Conservation (phyloP, 768 basidiomycete species). For the Lentinula aciculospora region DNA sequence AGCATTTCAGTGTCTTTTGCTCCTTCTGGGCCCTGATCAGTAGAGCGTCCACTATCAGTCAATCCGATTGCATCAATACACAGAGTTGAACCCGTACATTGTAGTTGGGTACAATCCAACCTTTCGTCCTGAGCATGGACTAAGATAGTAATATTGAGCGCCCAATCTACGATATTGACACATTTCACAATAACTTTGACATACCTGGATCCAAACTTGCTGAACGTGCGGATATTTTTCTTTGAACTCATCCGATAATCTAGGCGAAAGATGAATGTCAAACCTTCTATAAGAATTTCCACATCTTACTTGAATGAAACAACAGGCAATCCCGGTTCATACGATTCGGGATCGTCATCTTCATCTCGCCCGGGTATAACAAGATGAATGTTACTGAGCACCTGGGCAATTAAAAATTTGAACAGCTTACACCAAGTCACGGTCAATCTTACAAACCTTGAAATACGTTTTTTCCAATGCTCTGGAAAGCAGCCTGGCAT, state of each 20-base stretch:
- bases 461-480: conserved; percentile 50
- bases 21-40: conserved; percentile 38
- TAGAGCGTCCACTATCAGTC: too few relatives aligned
- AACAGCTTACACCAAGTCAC: not conserved
- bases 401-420: conserved; percentile 18
- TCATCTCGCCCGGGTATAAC: conserved; percentile 17
- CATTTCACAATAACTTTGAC: not conserved
- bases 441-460: conserved; percentile 21
- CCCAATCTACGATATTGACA: not conserved
- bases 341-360: conserved; percentile 38
- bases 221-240: conserved; percentile 46
- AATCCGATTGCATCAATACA: not conserved
- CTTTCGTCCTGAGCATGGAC: conserved; percentile 40
- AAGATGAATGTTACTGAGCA: conserved; percentile 46
- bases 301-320: conserved; percentile 44
- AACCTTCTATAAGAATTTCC: conserved; percentile 3
- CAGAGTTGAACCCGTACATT: conserved; percentile 19
- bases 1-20: conserved; percentile 52
- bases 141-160: conserved; percentile 14
- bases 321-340: conserved; percentile 52
- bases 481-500: conserved; percentile 50
- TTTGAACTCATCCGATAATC: conserved; percentile 46
- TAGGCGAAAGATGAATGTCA: conserved; percentile 14
- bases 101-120: conserved; percentile 64
- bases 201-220: conserved; percentile 46